Evolutionary conservation across 1,139 yeast genomes (phyloP), one percentile per base, ranked within the genome.

Genomic region (Kodamaea arcana): DNA sequence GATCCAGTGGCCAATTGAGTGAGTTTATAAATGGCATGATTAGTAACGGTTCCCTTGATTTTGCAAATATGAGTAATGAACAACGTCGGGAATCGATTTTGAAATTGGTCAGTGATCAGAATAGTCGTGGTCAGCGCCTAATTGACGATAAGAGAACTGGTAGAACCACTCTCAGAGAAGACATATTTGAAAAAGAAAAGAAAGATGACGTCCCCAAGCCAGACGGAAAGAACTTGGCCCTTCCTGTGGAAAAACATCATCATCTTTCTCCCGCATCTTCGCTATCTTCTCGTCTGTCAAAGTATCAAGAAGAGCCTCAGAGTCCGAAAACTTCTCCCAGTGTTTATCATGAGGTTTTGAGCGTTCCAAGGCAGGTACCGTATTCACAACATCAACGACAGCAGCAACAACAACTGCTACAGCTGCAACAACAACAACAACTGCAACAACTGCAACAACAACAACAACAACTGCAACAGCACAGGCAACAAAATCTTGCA

Each of bases 291-390:
- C 56, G 58, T 31, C 52, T 63, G 12, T 61, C 65, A 12, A 57
- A 56, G 36, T 52, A 48, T 26, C 49, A 54, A 18, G 72, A 65
- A 16, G 66, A 63, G 29, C 66, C 71, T 0, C 72, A 66, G 34
- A 66, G 72, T 4, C 75, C 75, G 1, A 67, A 61, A 30, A 62
- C 72, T 0, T 65, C 72, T 1, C 72, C 72, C 1, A 46, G 44
- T 7, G 36, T 48, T 10, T 56, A 45, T 36, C 45, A 48, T 29
- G 45, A 48, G 14, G 25, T 37, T 4, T 31, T 45, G 46, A 31
- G 29, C 38, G 33, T 35, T 39, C 20, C 45, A 26, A 33, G 39
- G 26, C 44, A 30, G 31, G 30, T 33, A 12, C 45, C 33, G 22
- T 32, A 27, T 25, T 39, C 34, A 26, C 45, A 34, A 21, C 45